Evolutionary conservation across 495 filamentous ascomycete genomes (phyloP), one percentile per base, ranked within the genome.

Genomic region (Glutinoglossum americanum): DNA sequence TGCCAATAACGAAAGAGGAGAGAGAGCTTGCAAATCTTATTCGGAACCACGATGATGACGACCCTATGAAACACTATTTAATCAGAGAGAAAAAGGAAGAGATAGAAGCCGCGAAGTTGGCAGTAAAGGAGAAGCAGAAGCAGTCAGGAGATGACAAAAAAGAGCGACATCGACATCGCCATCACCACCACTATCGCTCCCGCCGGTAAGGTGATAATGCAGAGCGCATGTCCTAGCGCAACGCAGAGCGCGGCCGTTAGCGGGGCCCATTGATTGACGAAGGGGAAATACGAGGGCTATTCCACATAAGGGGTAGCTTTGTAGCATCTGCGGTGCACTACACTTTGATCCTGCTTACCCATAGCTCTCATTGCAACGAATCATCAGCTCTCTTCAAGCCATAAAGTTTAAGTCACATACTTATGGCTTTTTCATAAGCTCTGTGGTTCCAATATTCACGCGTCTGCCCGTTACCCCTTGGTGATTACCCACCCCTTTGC

Each of bases 61-160:
- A 98, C 70, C 90, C 92, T 1, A 96, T 97, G 92, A 97, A 95
- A 70, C 79, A 80, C 55, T 93, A 85, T 65, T 67, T 95, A 54
- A 76, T 96, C 26, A 73, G 87, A 48, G 83, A 92, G 71, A 95
- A 95, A 76, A 85, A 83, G 64, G 84, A 88, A 61, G 87, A 95
- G 67, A 79, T 94, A 35, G 78, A 81, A 35, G 74, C 71, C 54
- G 89, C 87, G 0, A 64, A 86, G 62, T 67, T 64, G 51, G 28
- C 70, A 70, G 55, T 68, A 62, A 60, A 69, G 65, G 10, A 65
- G 62, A 53, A 64, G 59, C 57, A 66, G 39, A 33, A 39, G 51
- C 58, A 45, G 17, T 7, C 5, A 17, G 68, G 13, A 59, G 19
- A 19, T 19, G 55, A 53, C 47, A 61, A 26, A 25, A 58, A 60